A percentile compares a stretch with the other conserved stretches of the same genome.
Evolutionary conservation across 176 grass and related monocot species (phyloP).

Genomic region (sorghum (Sorghum bicolor)): Sorghum_bicolor_NCBIv3 NC_012879.2:1124501-1125000

Average conservation of each 20-base stretch:
- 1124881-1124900: neutral
- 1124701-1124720: slow-evolving; percentile 42
- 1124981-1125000: neutral
- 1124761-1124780: too few species aligned
- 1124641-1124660: slow-evolving; percentile 62
- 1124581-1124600: slow-evolving; percentile 49
- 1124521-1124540: slow-evolving; percentile 59
- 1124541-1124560: slow-evolving; percentile 40
- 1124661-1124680: slow-evolving; percentile 73
- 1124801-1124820: neutral
- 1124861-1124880: neutral
- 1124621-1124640: slow-evolving; percentile 66
- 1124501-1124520: slow-evolving; percentile 52
- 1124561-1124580: slow-evolving; percentile 45
- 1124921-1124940: neutral
- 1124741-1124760: slow-evolving; percentile 76
- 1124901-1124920: too few species aligned
- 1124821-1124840: too few species aligned
- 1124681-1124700: slow-evolving; percentile 23
- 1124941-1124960: neutral
- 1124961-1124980: neutral
- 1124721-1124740: slow-evolving; percentile 66
- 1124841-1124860: neutral
- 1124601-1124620: slow-evolving; percentile 55
- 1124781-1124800: neutral